Evolutionary conservation across 1,284 basidiomycete genomes (phyloP).

Genomic region (Cerioporus squamosus): DNA sequence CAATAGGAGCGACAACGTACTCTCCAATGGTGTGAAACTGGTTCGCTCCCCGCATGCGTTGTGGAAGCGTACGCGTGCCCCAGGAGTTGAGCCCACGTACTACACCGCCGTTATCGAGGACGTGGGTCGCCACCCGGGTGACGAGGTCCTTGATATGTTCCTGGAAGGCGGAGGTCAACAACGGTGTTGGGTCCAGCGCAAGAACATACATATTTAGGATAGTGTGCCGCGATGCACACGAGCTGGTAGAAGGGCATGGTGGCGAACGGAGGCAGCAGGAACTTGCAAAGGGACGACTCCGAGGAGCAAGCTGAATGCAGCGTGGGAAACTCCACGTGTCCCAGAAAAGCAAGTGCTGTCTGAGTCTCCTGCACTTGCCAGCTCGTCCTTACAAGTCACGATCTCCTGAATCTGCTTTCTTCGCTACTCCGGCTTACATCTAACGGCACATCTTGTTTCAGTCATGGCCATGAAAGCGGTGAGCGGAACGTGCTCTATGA

Average conservation of each 20-base stretch:
- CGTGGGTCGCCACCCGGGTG: slow-evolving; percentile 70
- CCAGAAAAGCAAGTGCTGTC: slow-evolving; percentile 10
- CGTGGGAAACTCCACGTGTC: slow-evolving; percentile 25
- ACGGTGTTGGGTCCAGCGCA: not conserved
- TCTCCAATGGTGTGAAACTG: slow-evolving; percentile 71
- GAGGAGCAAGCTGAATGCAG: slow-evolving; percentile 3
- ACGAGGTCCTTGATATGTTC: slow-evolving; percentile 80
- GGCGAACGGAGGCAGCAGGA: slow-evolving; percentile 9
- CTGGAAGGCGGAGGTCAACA: slow-evolving; percentile 42
- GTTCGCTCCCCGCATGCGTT: slow-evolving; percentile 76
- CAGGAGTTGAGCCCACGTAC: slow-evolving; percentile 79
- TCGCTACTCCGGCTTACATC: not conserved
- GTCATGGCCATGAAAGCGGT: slow-evolving; percentile 31
- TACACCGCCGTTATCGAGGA: slow-evolving; percentile 81
- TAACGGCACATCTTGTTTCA: slow-evolving; percentile 12
- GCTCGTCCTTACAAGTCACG: too few relatives aligned
- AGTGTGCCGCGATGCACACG: slow-evolving; percentile 78
- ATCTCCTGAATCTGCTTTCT: not conserved
- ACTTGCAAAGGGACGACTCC: slow-evolving; percentile 9
- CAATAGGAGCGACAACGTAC: slow-evolving; percentile 52
- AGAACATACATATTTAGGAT: slow-evolving; percentile 66
- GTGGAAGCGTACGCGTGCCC: slow-evolving; percentile 78
- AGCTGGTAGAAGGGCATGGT: slow-evolving; percentile 84
- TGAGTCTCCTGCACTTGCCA: not conserved
- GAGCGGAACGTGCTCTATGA: not conserved